phyloP scores from a whole-genome alignment of 306 rosid species.

The Begonia masoniana region DNA sequence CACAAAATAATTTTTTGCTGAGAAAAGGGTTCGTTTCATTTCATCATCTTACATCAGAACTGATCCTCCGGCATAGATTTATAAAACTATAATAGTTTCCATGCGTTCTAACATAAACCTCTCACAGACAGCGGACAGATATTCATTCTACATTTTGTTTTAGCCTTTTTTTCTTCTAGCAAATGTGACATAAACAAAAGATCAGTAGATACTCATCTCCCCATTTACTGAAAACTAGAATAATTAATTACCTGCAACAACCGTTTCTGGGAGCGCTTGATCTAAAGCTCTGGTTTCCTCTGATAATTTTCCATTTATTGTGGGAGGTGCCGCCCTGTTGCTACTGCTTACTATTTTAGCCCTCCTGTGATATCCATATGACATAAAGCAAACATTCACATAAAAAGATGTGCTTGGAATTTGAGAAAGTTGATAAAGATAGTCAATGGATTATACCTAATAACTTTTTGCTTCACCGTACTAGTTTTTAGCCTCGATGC shows the following conservation, averaged over 20 bases:
- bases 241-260: slow-evolving; percentile 41
- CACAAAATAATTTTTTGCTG: no score
- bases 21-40: no score
- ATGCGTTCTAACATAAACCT: no score
- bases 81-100: no score
- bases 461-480: slow-evolving; percentile 49
- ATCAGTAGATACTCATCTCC: background rate
- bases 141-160: no score
- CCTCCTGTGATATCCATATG: slow-evolving; percentile 37
- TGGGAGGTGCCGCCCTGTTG: slow-evolving; percentile 22
- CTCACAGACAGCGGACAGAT: no score
- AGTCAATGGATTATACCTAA: slow-evolving; percentile 46
- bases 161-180: background rate
- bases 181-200: background rate
- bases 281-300: slow-evolving; percentile 33
- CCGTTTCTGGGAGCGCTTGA: slow-evolving; percentile 31
- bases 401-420: background rate
- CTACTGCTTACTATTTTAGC: slow-evolving; percentile 56
- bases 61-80: no score
- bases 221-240: background rate
- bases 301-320: slow-evolving; percentile 27
- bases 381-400: background rate
- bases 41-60: no score
- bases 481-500: slow-evolving; percentile 56
- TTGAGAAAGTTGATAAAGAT: background rate